Base-by-base conservation (phyloP, 1,284 basidiomycete genomes). In the Ustilago sp. region DNA sequence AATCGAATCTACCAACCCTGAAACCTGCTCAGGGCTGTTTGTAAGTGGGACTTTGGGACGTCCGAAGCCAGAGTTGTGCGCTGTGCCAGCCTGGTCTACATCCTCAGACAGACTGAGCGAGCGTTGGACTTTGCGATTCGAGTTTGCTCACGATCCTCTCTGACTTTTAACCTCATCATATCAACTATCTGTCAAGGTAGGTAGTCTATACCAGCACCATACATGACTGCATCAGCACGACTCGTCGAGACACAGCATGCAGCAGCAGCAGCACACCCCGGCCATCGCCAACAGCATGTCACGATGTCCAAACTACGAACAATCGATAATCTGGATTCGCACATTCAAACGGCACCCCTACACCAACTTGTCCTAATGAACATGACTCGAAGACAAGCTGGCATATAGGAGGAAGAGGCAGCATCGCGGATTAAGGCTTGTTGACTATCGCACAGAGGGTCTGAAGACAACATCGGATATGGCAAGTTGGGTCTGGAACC, bases 141-240 rank as follows among this genome's bases (percentile, higher is more conserved):
- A 65, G 53, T 65, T 70, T 74, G 65, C 63, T 76, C 74, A 68
- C 74, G 68, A 76, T 76, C 74, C 69, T 68, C 59, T 73, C 70
- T 73, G 59, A 64, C 68, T 67, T 63, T 59, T 62, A 67, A 64
- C 74, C 70, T 68, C 70, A 73, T 73, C 74, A 77, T 65, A 72
- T 73, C 70, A 73, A 77, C 63, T 66, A 77, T 73, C 57, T 70
- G 63, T 77, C 74, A 77, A 77, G 70, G 74, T 77, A 77, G 66
- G 74, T 77, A 47, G 35, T 41, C 70, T 32, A 38, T 39, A 59
- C 17, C 63, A 67, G 54, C 69, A 53, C 12, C 23, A 54, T 15
- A 50, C 34, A 31, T 61, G 38, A 53, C 32, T 19, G 43, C 56
- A 63, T 39, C 67, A 61, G 56, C 63, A 65, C 15, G 38, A 36